Percentiles rank a stretch among this genome's conserved stretches.
Evolutionary conservation across 768 basidiomycete species (phyloP).

Genomic region (Trametes sanguinea): DNA sequence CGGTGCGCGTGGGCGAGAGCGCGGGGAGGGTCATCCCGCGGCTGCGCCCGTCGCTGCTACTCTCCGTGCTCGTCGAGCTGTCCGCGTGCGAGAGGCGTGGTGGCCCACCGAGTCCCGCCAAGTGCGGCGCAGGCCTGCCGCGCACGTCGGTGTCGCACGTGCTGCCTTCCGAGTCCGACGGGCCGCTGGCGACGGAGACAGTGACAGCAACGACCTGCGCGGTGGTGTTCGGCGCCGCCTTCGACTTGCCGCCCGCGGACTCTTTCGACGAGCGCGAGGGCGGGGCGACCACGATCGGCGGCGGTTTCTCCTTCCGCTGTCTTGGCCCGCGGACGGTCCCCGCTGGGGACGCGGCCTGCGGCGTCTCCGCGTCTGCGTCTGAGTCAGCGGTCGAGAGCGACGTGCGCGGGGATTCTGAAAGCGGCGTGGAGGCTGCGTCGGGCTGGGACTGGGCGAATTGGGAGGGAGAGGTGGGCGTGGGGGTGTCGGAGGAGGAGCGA

Average conservation of each 20-base stretch:
- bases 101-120: neutral
- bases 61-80: constrained; percentile 6
- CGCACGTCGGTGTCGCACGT: no score
- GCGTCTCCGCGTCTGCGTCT: neutral
- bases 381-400: neutral
- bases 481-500: constrained; percentile 4
- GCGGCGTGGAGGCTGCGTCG: neutral
- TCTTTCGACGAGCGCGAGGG: constrained; percentile 4
- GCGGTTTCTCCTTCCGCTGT: constrained; percentile 22
- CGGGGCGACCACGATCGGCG: constrained; percentile 20
- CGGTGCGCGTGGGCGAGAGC: constrained; percentile 31
- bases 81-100: constrained; percentile 10
- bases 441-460: neutral
- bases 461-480: neutral
- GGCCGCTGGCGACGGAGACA: no score
- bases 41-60: neutral
- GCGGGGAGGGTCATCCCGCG: constrained; percentile 22
- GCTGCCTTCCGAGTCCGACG: no score
- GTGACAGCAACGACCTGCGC: no score
- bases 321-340: constrained; percentile 11
- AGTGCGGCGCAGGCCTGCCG: no score
- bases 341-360: constrained; percentile 2
- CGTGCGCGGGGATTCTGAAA: neutral
- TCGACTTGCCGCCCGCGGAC: no score
- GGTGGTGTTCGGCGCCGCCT: no score